Evolutionary conservation across 2,329 filamentous ascomycete species (phyloP).

Genomic region (Scedosporium minutisporum): DNA sequence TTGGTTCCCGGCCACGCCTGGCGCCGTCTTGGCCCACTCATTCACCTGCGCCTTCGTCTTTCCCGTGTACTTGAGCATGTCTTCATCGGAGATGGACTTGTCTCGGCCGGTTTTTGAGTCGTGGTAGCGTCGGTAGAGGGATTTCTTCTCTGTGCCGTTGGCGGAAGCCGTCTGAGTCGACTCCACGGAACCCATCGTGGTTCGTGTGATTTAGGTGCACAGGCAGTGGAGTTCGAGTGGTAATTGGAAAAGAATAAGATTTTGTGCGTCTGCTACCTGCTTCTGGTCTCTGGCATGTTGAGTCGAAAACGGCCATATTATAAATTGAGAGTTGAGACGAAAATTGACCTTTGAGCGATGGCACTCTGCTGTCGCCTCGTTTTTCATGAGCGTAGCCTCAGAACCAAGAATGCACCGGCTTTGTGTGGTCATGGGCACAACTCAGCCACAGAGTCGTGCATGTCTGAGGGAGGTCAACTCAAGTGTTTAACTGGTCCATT

Average conservation of each 20-base stretch:
- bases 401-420: no score
- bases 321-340: no score
- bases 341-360: no score
- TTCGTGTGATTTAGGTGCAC: neutral
- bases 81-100: constrained; percentile 25
- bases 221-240: no score
- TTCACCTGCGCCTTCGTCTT: constrained; percentile 22
- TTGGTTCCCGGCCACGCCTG: constrained; percentile 30
- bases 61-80: constrained; percentile 31
- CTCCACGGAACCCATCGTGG: neutral
- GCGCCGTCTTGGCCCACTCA: constrained; percentile 25
- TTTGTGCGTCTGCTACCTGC: neutral
- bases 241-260: neutral
- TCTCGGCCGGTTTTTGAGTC: constrained; percentile 19
- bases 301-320: no score
- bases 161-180: neutral
- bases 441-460: neutral
- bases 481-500: no score
- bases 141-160: constrained; percentile 14
- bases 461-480: neutral
- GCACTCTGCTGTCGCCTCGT: no score
- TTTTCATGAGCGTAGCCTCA: no score
- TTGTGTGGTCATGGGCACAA: neutral
- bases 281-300: neutral
- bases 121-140: constrained; percentile 22